phyloP scores from a whole-genome alignment of 2,329 filamentous ascomycete species.

The Pseudogymnoascus sp. region DNA sequence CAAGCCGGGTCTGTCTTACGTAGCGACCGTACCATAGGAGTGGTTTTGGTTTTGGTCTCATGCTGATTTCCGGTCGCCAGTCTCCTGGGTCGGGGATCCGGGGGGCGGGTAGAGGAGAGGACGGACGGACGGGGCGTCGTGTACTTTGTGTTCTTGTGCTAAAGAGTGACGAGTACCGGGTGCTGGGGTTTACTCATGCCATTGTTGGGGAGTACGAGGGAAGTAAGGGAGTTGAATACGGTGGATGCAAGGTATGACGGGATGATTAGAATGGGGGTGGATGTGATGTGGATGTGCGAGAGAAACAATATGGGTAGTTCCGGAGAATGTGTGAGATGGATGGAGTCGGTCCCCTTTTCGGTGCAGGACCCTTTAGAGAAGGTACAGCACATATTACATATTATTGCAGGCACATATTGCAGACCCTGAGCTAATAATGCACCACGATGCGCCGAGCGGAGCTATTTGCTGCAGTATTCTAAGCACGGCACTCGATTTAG shows the following conservation, averaged over 20 bases:
- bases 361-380: neutral
- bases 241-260: neutral
- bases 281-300: neutral
- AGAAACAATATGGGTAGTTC: neutral
- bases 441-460: neutral
- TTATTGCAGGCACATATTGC: neutral
- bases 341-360: neutral
- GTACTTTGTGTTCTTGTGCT: neutral
- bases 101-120: neutral
- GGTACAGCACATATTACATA: neutral
- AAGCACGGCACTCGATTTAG: neutral
- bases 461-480: neutral
- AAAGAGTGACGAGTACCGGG: neutral
- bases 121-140: neutral
- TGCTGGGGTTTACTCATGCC: neutral
- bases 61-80: slow-evolving; percentile 1
- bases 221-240: neutral
- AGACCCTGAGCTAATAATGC: neutral
- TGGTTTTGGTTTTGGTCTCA: neutral
- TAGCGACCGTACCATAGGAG: neutral
- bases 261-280: neutral
- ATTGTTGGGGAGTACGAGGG: neutral
- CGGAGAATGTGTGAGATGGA: neutral
- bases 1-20: neutral
- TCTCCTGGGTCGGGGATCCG: neutral